Percentiles rank a stretch among this genome's conserved stretches.
These are phyloP conservation scores for Magnusiomyces magnusii DNA, from an alignment of 1,139 yeast genomes.

Conservation along the genomic window DNA sequence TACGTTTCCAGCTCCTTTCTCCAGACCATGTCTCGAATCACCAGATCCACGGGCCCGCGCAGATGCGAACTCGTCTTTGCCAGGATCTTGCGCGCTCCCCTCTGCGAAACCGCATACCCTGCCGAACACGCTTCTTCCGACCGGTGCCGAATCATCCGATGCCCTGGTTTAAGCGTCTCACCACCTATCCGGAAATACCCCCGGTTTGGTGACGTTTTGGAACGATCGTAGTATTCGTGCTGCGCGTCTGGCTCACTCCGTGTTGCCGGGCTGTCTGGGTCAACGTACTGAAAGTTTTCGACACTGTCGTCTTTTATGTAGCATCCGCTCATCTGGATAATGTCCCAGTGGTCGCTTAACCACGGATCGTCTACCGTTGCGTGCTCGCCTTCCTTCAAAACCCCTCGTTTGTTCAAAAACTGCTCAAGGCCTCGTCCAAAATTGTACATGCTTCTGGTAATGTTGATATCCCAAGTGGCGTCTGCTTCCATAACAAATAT, in stretches of 20 bases:
- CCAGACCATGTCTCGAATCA: background rate
- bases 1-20: conserved; percentile 15
- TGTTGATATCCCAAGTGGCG: conserved; percentile 3
- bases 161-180: background rate
- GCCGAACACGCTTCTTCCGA: conserved; percentile 1
- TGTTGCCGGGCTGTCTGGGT: background rate
- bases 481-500: conserved; percentile 13
- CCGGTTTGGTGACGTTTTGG: background rate
- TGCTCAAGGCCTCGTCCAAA: conserved; percentile 2
- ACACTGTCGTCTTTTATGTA: background rate
- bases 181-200: background rate
- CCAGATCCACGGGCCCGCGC: conserved; percentile 1
- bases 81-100: conserved; percentile 1
- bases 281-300: background rate
- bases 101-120: background rate
- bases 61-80: background rate
- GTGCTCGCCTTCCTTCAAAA: background rate
- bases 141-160: background rate
- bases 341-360: background rate
- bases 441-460: background rate
- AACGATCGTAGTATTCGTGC: background rate
- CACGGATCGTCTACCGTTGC: conserved; percentile 1
- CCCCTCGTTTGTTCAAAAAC: background rate
- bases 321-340: background rate
- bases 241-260: background rate